phyloP scores from a whole-genome alignment of 2,329 filamentous ascomycete species.

The Sporothrix sp. region DNA sequence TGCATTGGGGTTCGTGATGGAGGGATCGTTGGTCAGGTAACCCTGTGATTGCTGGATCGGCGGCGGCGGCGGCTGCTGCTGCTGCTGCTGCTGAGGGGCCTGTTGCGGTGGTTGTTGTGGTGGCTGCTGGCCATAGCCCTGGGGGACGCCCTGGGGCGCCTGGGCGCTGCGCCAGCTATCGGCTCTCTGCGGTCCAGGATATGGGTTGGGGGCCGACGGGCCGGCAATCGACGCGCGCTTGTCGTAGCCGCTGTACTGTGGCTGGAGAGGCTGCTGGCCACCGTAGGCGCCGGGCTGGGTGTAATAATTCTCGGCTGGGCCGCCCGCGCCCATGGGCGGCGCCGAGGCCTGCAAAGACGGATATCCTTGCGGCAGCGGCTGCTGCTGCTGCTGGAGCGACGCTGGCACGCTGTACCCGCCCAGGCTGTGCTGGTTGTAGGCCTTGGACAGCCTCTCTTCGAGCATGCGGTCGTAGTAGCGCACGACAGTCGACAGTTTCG shows the following conservation, averaged over 20 bases:
- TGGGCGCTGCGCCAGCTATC: conserved; percentile 42
- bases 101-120: conserved; percentile 25
- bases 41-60: conserved; percentile 3
- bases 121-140: no score
- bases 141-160: conserved; percentile 25
- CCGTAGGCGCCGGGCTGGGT: conserved; percentile 46
- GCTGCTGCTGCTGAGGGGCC: not conserved
- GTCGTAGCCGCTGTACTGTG: conserved; percentile 35
- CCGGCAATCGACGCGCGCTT: conserved; percentile 32
- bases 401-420: conserved; percentile 52
- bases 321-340: conserved; percentile 34
- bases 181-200: conserved; percentile 37
- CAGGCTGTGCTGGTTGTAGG: conserved; percentile 73
- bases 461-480: conserved; percentile 98
- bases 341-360: conserved; percentile 51
- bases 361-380: conserved; percentile 51
- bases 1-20: not conserved
- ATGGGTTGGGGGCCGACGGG: conserved; percentile 31
- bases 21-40: conserved; percentile 6
- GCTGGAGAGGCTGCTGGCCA: conserved; percentile 30
- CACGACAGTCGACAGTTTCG: conserved; percentile 91
- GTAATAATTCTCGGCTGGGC: conserved; percentile 72
- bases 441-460: conserved; percentile 85
- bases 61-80: not conserved
- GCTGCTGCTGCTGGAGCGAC: conserved; percentile 33